These are phyloP conservation scores for Schizochytrium sp. DNA, from an alignment of 108 stramenopile genomes.

Conservation along the genomic window DNA sequence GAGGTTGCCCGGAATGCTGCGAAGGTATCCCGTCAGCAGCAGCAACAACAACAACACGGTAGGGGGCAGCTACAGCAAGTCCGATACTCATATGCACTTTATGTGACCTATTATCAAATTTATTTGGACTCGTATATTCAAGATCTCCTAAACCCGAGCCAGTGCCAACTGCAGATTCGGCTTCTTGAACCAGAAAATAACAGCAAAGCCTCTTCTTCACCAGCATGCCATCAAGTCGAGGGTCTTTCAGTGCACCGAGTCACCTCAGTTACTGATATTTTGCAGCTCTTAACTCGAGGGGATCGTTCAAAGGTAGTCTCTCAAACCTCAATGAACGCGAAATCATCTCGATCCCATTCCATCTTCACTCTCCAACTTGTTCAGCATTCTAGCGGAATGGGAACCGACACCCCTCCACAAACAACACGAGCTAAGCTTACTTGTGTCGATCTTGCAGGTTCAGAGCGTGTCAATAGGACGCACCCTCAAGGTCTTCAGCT, in stretches of 20 bases:
- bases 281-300: slow-evolving; percentile 69
- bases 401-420: not conserved
- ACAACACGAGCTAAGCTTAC: slow-evolving; percentile 63
- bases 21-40: not conserved
- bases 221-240: slow-evolving; percentile 70
- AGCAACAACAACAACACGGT: no score
- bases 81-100: slow-evolving; percentile 57
- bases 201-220: slow-evolving; percentile 65
- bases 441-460: slow-evolving; percentile 73
- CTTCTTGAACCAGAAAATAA: slow-evolving; percentile 75
- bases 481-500: slow-evolving; percentile 65
- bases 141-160: slow-evolving; percentile 70
- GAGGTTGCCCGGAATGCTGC: not conserved
- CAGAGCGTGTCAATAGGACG: slow-evolving; percentile 67
- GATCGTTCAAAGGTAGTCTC: slow-evolving; percentile 72
- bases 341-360: slow-evolving; percentile 75
- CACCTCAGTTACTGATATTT: slow-evolving; percentile 66
- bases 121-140: slow-evolving; percentile 75
- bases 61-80: not conserved
- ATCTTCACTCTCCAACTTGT: slow-evolving; percentile 73
- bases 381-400: slow-evolving; percentile 8
- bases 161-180: slow-evolving; percentile 50
- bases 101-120: slow-evolving; percentile 57
- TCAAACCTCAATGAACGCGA: slow-evolving; percentile 75
- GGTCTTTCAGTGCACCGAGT: slow-evolving; percentile 72